Conservation (phyloP, 192 early-diverging fungal species). For the Coemansia biformis region DNA sequence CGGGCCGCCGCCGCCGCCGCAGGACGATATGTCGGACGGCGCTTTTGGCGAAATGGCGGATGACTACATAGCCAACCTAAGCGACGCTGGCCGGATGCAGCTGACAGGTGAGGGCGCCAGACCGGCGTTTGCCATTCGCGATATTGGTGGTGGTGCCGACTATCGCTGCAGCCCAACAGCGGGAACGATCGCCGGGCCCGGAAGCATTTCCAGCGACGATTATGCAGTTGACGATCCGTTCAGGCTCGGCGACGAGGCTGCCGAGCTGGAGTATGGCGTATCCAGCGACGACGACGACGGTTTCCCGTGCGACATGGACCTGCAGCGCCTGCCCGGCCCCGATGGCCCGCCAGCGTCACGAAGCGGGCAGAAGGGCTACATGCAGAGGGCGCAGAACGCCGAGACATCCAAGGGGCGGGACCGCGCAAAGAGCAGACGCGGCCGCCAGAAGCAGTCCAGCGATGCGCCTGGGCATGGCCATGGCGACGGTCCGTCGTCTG, state of each 20-base stretch:
- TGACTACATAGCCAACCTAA: constrained; percentile 36
- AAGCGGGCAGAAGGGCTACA: constrained; percentile 2
- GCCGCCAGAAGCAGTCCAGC: constrained; percentile 4
- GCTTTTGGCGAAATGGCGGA: constrained; percentile 11
- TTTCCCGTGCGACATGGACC: constrained; percentile 24
- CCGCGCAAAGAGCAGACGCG: constrained; percentile 14
- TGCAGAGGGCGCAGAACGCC: constrained; percentile 8
- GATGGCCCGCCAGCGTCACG: neutral
- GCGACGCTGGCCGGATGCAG: constrained; percentile 13
- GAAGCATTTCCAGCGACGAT: neutral
- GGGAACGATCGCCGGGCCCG: constrained; percentile 11
- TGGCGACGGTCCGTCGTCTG: constrained; percentile 10
- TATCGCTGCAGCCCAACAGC: constrained; percentile 7
- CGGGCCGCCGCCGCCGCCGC: constrained; percentile 7
- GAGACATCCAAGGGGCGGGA: constrained; percentile 4
- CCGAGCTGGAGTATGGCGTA: no score
- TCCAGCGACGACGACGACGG: constrained; percentile 25
- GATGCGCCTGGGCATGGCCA: neutral
- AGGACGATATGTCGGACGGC: neutral
- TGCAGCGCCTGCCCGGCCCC: constrained; percentile 11
- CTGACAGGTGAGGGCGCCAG: constrained; percentile 3
- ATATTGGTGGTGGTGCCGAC: constrained; percentile 20
- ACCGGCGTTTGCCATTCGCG: constrained; percentile 11
- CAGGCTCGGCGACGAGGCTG: neutral
- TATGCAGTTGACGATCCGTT: neutral